Base-by-base conservation (phyloP, 257 asterid genomes). In the Nicotiana tomentosiformis region DNA sequence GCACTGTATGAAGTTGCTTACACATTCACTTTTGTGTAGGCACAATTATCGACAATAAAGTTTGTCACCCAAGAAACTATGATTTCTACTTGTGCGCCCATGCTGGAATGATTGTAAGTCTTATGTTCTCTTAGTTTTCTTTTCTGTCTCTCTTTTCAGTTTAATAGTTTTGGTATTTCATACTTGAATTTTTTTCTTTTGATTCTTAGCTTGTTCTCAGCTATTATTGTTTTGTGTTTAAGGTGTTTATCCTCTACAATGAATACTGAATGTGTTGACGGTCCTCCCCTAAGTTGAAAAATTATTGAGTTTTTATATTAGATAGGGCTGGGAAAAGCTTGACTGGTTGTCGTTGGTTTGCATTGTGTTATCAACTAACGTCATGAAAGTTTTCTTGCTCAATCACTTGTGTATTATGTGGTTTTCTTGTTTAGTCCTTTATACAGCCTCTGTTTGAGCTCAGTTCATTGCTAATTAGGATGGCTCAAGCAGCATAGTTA, bases 31-130 rank as follows among this genome's bases (percentile, higher is more conserved):
- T 39, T 87, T 82, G 49, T 88, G 66, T 92, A 96, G 99, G 99
- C 78, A 96, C 99, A 0, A 82, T 96, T 17, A 94, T 96, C 14
- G 99, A 96, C 83, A 93, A 90, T 37, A 90, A 92, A 86, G 91
- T 96, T 14, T 92, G 97, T 83, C 98, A 96, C 78, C 99, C 99
- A 1, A 88, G 89, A 87, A 96, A 96, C 90, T 79, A 96, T 51
- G 99, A 96, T 78, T 96, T 96, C 62, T 96, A 96, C 89, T 26
- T 96, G 85, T 96, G 99, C 61, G 97, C 98, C 7, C 98, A 96
- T 37, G 97, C 97, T 0, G 99, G 99, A 32, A 92, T 92, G 96
- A 96, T 96, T 49, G 99, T 96, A 83, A 86, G 98, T 70, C 26
- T 69, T 62, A 12, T 61, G 29, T 72, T 72, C 23, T 46, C 17